Conservation (phyloP, 2,329 filamentous ascomycete species). For the Rhynchosporium graminicola region DNA sequence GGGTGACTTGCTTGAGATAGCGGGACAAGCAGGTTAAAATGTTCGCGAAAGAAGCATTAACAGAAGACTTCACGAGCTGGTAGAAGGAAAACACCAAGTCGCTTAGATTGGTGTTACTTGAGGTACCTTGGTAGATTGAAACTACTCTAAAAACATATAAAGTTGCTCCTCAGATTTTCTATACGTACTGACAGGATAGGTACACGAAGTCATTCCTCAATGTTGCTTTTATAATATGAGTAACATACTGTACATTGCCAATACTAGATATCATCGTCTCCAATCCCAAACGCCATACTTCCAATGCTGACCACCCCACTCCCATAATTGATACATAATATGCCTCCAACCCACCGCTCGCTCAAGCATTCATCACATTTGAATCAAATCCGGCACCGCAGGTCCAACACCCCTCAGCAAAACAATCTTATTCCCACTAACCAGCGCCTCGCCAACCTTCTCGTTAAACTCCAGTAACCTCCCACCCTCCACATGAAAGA, state of each 20-base stretch:
- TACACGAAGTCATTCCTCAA: too few relatives aligned
- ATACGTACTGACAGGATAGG: too few relatives aligned
- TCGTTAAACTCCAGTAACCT: slow-evolving; percentile 84
- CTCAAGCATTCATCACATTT: slow-evolving; percentile 41
- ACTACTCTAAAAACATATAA: too few relatives aligned
- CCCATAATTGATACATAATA: slow-evolving; percentile 4
- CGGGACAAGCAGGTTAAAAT: slow-evolving; percentile 1
- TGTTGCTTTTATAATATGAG: neutral
- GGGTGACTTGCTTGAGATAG: slow-evolving; percentile 8
- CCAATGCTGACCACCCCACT: slow-evolving; percentile 10
- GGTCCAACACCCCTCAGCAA: slow-evolving; percentile 81
- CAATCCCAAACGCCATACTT: slow-evolving; percentile 9
- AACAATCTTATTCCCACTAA: slow-evolving; percentile 87
- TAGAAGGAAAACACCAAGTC: too few relatives aligned
- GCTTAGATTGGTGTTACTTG: too few relatives aligned
- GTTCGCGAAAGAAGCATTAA: neutral
- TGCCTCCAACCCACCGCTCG: neutral
- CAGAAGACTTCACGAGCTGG: too few relatives aligned
- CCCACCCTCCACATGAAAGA: slow-evolving; percentile 93
- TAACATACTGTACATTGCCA: neutral
- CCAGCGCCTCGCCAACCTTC: slow-evolving; percentile 72
- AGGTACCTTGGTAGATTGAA: too few relatives aligned
- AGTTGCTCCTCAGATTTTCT: too few relatives aligned
- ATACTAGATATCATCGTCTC: slow-evolving; percentile 8
- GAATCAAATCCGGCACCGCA: slow-evolving; percentile 69